Evolutionary conservation across 2,329 filamentous ascomycete genomes (phyloP), one percentile per base, ranked within the genome.

Genomic region (Rhynchosporium agropyri): DNA sequence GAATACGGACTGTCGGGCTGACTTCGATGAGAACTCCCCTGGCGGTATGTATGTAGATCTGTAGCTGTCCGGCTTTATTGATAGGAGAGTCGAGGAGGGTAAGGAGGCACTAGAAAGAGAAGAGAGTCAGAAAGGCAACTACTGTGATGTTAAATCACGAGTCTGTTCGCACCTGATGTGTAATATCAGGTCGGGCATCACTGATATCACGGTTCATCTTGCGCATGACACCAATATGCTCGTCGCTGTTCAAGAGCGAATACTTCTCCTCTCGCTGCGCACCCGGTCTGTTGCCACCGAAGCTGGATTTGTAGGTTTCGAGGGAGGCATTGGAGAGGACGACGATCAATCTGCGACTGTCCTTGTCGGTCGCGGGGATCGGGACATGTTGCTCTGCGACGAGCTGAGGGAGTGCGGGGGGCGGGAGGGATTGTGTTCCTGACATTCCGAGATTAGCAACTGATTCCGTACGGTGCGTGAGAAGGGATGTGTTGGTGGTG

Each of bases 201-300:
- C 93, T 97, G 69, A 99, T 98, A 76, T 99, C 95, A 71, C 95
- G 86, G 76, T 96, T 96, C 94, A 98, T 98, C 83, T 98, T 99
- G 74, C 95, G 89, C 92, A 99, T 97, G 69, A 98, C 90, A 67
- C 95, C 95, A 71, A 99, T 99, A 76, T 99, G 95, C 79, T 99
- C 95, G 75, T 99, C 95, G 78, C 93, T 97, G 83, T 99, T 99
- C 74, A 99, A 87, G 58, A 99, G 83, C 65, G 94, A 96, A 79
- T 96, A 99, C 78, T 98, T 98, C 76, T 97, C 94, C 73, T 97
- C 93, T 58, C 71, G 69, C 65, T 86, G 84, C 63, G 83, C 80
- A 38, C 86, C 81, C 76, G 86, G 78, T 79, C 88, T 79, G 75
- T 85, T 77, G 20, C 88, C 85, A 65, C 88, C 88, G 69, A 92